Base-by-base conservation (phyloP, 2,329 filamentous ascomycete genomes). In the Orbilia ellipsospora region DNA sequence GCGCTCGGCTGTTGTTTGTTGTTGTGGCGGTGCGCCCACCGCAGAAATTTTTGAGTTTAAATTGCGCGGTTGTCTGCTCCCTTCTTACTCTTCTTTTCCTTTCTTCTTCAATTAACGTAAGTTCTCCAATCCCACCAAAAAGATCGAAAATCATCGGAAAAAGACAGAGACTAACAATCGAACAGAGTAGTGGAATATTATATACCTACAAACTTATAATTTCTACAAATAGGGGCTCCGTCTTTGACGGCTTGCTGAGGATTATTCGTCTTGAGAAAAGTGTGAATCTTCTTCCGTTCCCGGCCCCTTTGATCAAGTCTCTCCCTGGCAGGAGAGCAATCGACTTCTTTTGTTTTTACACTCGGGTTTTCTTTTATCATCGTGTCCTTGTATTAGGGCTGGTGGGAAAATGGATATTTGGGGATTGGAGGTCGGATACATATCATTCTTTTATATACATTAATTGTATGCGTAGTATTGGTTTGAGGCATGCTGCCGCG, bases 281-380 rank as follows among this genome's bases (percentile, higher is more conserved):
- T 8, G 54, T 78, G 78, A 70, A 74, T 78, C 72, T 78, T 77
- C 78, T 79, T 79, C 78, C 78, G 78, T 79, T 79, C 78, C 78
- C 78, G 78, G 78, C 78, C 75, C 77, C 78, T 78, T 78, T 72
- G 78, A 79, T 78, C 62, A 62, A 79, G 60, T 68, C 66, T 68
- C 72, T 77, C 73, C 62, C 48, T 77, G 73, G 73, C 73, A 48
- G 57, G 72, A 75, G 72, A 54, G 72, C 55, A 50, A 51, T 51
- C 66, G 73, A 51, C 56, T 65, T 76, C 50, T 66, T 64, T 75
- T 61, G 56, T 65, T 48, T 69, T 54, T 67, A 65, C 59, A 50
- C 57, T 66, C 52, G 65, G 61, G 57, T 66, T 77, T 77, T 68
- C 50, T 77, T 51, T 51, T 42, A 42, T n/a, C 45, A 44, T 51